These are phyloP conservation scores for Jackrogersella minutella DNA, from an alignment of 495 filamentous ascomycete genomes.

Conservation along the genomic window DNA sequence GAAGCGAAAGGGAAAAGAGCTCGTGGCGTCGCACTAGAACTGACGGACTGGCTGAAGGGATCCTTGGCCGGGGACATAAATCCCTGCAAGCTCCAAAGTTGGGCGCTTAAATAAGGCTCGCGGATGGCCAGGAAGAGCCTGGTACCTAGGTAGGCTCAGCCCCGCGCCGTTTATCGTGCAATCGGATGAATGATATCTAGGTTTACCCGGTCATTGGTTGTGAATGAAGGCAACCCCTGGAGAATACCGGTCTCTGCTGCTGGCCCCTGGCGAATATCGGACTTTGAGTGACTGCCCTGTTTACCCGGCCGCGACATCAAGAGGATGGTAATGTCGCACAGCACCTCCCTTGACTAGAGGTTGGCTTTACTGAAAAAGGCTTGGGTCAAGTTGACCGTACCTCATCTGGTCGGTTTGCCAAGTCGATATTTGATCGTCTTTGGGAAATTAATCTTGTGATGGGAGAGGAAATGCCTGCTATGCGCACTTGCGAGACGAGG, in stretches of 20 bases:
- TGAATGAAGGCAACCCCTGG: conserved; percentile 31
- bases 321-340: conserved; percentile 27
- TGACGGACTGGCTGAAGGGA: conserved; percentile 31
- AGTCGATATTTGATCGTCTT: conserved; percentile 31
- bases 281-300: conserved; percentile 28
- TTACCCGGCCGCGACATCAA: conserved; percentile 35
- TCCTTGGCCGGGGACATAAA: conserved; percentile 44
- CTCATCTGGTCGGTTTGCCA: conserved; percentile 25
- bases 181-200: conserved; percentile 51
- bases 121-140: conserved; percentile 49
- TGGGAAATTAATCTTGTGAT: conserved; percentile 34
- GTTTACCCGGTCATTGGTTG: conserved; percentile 51
- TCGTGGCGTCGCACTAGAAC: conserved; percentile 41
- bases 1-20: conserved; percentile 44
- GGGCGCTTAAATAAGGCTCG: conserved; percentile 61
- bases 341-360: conserved; percentile 25
- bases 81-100: conserved; percentile 50
- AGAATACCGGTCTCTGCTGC: conserved; percentile 8
- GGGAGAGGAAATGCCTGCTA: conserved; percentile 33
- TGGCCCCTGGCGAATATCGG: conserved; percentile 27
- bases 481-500: conserved; percentile 49
- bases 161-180: conserved; percentile 50
- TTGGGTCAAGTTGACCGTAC: conserved; percentile 17
- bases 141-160: conserved; percentile 44
- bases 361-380: conserved; percentile 12